Percentiles rank a stretch among this genome's conserved stretches.
These are phyloP conservation scores for Rhynchospora pubera DNA, from an alignment of 176 grass and related monocot genomes.

Conservation along the genomic window DNA sequence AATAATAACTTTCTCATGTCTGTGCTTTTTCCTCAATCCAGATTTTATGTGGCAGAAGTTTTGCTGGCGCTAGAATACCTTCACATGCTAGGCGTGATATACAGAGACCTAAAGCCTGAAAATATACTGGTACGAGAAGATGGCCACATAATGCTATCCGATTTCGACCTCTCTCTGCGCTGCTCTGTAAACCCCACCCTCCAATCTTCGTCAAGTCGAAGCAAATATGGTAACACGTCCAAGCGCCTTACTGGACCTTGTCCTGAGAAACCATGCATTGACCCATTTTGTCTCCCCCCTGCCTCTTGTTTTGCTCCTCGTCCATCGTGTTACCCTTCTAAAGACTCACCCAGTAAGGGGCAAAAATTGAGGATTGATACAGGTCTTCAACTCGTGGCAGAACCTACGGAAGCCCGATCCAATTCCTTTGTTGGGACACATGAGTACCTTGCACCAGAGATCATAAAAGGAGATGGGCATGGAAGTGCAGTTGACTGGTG, in stretches of 20 bases:
- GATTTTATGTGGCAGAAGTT: conserved; percentile 76
- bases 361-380: conserved; percentile 15
- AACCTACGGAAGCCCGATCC: conserved; percentile 60
- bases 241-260: not conserved
- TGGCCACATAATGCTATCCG: conserved; percentile 84
- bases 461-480: conserved; percentile 83
- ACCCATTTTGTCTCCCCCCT: conserved; percentile 6
- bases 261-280: conserved; percentile 5
- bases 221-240: not conserved
- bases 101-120: conserved; percentile 79
- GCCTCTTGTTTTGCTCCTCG: conserved; percentile 13
- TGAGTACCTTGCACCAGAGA: conserved; percentile 88
- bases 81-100: conserved; percentile 84
- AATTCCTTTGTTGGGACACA: conserved; percentile 92
- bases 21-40: conserved; percentile 18
- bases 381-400: conserved; percentile 35
- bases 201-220: conserved; percentile 41
- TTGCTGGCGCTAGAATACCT: conserved; percentile 72
- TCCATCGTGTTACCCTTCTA: not conserved
- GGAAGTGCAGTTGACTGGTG: conserved; percentile 92
- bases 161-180: conserved; percentile 76
- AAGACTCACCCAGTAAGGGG: not conserved
- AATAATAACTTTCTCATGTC: not conserved
- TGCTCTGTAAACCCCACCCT: conserved; percentile 66
- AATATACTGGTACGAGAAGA: conserved; percentile 74